Evolutionary conservation across 352 stramenopile species (phyloP).

Genomic region (Thalassiosira mediterranea): DNA sequence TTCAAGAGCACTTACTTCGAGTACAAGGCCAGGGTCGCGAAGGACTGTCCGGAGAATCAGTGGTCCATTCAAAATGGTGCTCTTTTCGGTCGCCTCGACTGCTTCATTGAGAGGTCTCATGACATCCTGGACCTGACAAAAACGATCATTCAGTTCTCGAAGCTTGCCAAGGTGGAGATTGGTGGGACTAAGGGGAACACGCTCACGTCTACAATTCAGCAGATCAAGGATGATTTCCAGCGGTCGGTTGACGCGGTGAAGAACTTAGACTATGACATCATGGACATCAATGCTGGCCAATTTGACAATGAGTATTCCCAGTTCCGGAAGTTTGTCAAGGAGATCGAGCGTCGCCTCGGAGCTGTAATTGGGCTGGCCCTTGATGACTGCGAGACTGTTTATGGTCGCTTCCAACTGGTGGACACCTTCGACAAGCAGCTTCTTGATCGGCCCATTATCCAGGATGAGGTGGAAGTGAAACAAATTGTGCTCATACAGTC

Average conservation of each 20-base stretch:
- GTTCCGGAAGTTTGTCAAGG: slow-evolving; percentile 97
- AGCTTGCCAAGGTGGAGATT: slow-evolving; percentile 97
- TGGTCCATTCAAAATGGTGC: slow-evolving; percentile 98
- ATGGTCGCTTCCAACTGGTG: slow-evolving; percentile 96
- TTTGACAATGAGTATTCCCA: slow-evolving; percentile 98
- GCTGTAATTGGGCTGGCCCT: slow-evolving; percentile 95
- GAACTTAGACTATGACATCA: slow-evolving; percentile 95
- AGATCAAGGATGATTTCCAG: slow-evolving; percentile 96
- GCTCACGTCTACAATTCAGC: slow-evolving; percentile 90
- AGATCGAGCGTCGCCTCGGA: slow-evolving; percentile 95
- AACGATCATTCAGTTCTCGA: slow-evolving; percentile 98
- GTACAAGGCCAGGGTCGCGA: slow-evolving; percentile 96
- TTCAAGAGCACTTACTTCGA: slow-evolving; percentile 99
- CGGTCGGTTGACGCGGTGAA: slow-evolving; percentile 94
- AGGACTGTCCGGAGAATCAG: slow-evolving; percentile 96
- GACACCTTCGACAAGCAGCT: slow-evolving; percentile 94
- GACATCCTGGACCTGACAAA: slow-evolving; percentile 97
- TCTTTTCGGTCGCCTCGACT: slow-evolving; percentile 96
- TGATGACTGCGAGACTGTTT: slow-evolving; percentile 97
- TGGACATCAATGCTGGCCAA: slow-evolving; percentile 95
- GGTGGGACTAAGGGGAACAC: slow-evolving; percentile 96
- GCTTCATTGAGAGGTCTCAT: slow-evolving; percentile 96
- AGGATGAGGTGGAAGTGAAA: slow-evolving; percentile 97
- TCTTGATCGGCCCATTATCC: slow-evolving; percentile 93
- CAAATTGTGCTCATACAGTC: slow-evolving; percentile 95